A percentile compares a stretch with the other conserved stretches of the same genome.
These are phyloP conservation scores for Centrapalus pauciflorus DNA, from an alignment of 129 eudicot species.

Conservation along the genomic window DNA sequence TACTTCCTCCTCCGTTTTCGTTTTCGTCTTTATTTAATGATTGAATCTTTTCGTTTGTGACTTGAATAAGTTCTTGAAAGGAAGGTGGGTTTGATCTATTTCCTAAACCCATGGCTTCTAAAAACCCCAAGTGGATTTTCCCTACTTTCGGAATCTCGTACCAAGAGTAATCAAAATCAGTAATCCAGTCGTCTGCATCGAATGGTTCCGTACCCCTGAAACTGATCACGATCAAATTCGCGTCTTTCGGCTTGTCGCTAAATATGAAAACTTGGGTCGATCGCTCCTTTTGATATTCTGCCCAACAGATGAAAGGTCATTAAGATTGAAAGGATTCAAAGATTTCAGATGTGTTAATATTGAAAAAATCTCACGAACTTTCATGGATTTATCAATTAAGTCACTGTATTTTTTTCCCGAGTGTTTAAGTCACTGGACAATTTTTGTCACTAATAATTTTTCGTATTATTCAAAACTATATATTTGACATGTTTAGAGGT, in stretches of 20 bases:
- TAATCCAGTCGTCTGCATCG: conserved; percentile 87
- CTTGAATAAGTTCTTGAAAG: conserved; percentile 38
- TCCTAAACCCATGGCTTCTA: conserved; percentile 91
- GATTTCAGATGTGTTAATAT: neutral
- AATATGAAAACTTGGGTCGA: conserved; percentile 88
- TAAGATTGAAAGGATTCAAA: neutral
- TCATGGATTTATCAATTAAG: too few species aligned
- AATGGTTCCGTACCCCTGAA: conserved; percentile 97
- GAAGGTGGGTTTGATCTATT: conserved; percentile 52
- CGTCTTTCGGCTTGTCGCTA: conserved; percentile 68
- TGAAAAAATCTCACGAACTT: too few species aligned
- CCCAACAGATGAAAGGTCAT: conserved; percentile 2
- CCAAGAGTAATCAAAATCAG: conserved; percentile 95
- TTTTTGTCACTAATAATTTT: too few species aligned
- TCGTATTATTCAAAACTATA: too few species aligned
- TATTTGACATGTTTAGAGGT: too few species aligned
- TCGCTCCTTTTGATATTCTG: conserved; percentile 70
- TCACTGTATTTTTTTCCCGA: too few species aligned
- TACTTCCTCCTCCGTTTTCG: conserved; percentile 32
- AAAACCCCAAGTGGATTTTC: conserved; percentile 87
- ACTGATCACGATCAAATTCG: conserved; percentile 64
- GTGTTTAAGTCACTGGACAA: too few species aligned
- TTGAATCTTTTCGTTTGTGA: neutral
- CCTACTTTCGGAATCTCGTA: conserved; percentile 72
- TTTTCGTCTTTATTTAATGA: neutral